Base-by-base conservation (phyloP, 2,329 filamentous ascomycete genomes). In the Penicillium psychrosexuale region DNA sequence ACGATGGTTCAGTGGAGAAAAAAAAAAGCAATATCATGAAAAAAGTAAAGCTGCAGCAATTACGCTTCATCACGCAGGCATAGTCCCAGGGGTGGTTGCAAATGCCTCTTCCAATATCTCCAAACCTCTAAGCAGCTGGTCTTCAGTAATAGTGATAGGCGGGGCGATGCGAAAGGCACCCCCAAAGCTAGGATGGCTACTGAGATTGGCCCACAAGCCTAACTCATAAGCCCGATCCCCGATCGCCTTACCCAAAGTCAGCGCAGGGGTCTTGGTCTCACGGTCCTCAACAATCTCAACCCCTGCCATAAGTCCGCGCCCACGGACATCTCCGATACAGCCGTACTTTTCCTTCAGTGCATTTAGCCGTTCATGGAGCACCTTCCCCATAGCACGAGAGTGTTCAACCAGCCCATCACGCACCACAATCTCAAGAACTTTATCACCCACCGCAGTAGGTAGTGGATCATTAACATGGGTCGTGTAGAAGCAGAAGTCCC, bases 381-480 rank as follows among this genome's bases (percentile, higher is more conserved):
- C 66, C 2, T 69, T 56, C 1, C 83, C 82, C 6, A 77, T 71
- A 28, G 68, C 63, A 6, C 71, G 66, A 5, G 82, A 77, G 2
- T 75, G 73, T 55, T 71, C 68, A 17, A 81, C 77, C 9, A 87
- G 70, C 19, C 76, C 70, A 55, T 86, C 83, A 1, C 83, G 73
- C 19, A 81, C 72, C 1, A 87, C 81, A 12, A 86, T 82, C 55
- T 86, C 82, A 1, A 87, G 74, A 2, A 86, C 83, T 62, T 85
- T 85, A 57, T 81, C 74, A 0, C 83, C 83, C 1, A 86, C 82
- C 0, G 83, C 81, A 0, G 82, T 82, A 0, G 83, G 78, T 0
- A 86, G 69, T 0, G 83, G 82, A 58, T 86, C 84, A 59, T 86
- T 85, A 46, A 84, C 70, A 61, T 86, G 84, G 0, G 84, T 86